Base-by-base conservation (phyloP, 441 rosid species). In the Cnidoscolus chayamansa region DNA sequence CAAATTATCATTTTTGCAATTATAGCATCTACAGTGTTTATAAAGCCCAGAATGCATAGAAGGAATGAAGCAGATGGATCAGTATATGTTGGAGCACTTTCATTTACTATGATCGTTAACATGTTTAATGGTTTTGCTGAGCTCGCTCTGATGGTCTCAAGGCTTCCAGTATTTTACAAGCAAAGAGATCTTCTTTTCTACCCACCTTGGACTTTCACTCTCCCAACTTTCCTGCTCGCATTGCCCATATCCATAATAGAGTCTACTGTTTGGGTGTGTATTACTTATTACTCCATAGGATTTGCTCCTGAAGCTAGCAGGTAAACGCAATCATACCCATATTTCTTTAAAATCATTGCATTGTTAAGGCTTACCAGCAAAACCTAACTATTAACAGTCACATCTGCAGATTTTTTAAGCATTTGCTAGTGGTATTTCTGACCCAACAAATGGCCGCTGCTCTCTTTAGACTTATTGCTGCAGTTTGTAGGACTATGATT, bases 101-200 rank as follows among this genome's bases (percentile, higher is more conserved):
- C 90, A 15, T 93, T 84, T 15, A 68, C 79, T 0, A 69, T 95
- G 86, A 79, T 90, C 74, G 69, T 75, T 30, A 95, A 91, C 83
- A 90, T 82, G 91, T 93, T 90, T 77, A 90, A 91, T 77, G 97
- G 99, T n/a, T 82, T 89, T 71, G 77, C 95, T 0, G 99, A 93
- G 82, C 84, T 95, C 10, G 55, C 92, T 0, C 37, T 91, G 75
- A 77, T 80, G 68, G 81, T 95, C 25, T 67, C 48, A 64, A 87
- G 97, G 75, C 94, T 95, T 76, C 98, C 96, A 0, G 97, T 91
- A 74, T 91, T 92, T 74, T 93, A 88, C 82, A 92, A 93, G 86
- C 97, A 94, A 47, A 88, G 98, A 63, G 98, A 94, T 65, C 93
- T 92, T 45, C 60, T 85, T 50, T 91, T 90, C 63, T 86, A 93